Evolutionary conservation across 2,329 filamentous ascomycete genomes (phyloP).

Genomic region (Aspergillus pseudoglaucus): DNA sequence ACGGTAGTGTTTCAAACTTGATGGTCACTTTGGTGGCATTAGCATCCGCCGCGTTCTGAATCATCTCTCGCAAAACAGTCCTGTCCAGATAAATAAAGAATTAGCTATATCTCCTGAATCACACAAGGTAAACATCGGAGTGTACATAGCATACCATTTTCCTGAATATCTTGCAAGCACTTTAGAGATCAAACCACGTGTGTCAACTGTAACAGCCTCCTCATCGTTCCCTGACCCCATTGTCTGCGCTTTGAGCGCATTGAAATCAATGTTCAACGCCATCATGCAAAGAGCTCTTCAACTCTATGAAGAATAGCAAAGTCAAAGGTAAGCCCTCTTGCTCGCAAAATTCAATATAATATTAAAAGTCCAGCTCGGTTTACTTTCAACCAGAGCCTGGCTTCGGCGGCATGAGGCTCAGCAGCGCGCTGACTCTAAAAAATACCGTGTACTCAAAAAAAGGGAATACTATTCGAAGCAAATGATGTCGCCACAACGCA

Average conservation of each 20-base stretch:
- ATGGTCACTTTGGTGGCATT: constrained; percentile 84
- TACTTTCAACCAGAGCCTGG: background rate
- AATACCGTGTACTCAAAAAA: background rate
- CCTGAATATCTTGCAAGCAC: constrained; percentile 93
- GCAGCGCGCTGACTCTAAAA: background rate
- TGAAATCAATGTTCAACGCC: constrained; percentile 63
- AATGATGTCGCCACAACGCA: background rate
- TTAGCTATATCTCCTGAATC: constrained; percentile 9
- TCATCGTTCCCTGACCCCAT: constrained; percentile 82
- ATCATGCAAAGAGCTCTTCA: constrained; percentile 36
- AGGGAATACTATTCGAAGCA: background rate
- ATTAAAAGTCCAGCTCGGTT: background rate
- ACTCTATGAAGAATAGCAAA: background rate
- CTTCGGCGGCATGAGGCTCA: background rate
- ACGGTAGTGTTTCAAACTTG: constrained; percentile 86
- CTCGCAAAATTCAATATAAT: background rate
- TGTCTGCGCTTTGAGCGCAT: constrained; percentile 74
- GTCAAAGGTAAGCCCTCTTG: background rate
- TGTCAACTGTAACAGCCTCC: constrained; percentile 97
- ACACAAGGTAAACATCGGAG: background rate
- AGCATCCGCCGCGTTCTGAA: constrained; percentile 97
- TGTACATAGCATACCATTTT: constrained; percentile 65
- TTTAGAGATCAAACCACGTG: constrained; percentile 93
- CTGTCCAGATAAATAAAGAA: constrained; percentile 12
- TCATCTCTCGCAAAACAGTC: constrained; percentile 76